These are phyloP conservation scores for Globisporangium viniferum DNA, from an alignment of 352 stramenopile species.

Conservation along the genomic window DNA sequence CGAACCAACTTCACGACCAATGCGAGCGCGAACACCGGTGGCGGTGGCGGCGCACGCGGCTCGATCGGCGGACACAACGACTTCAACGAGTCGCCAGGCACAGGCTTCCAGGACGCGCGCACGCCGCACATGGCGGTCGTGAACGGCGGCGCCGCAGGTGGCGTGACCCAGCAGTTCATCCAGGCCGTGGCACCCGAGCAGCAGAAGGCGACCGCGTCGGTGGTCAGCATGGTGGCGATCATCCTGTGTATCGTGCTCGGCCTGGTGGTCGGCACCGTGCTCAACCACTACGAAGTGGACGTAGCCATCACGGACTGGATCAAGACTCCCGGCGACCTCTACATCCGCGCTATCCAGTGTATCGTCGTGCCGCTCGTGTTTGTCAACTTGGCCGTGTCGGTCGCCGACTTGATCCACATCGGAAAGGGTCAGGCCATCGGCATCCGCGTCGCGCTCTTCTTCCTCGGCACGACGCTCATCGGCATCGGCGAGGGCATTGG, in stretches of 20 bases:
- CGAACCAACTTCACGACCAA: slow-evolving; percentile 68
- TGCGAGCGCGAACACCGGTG: background rate
- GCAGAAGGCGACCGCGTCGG: slow-evolving; percentile 32
- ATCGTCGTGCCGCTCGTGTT: slow-evolving; percentile 80
- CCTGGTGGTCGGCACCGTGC: slow-evolving; percentile 33
- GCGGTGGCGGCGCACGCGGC: slow-evolving; percentile 8
- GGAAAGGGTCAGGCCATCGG: slow-evolving; percentile 41
- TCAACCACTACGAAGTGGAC: slow-evolving; percentile 54
- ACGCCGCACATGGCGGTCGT: slow-evolving; percentile 29
- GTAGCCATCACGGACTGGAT: slow-evolving; percentile 52
- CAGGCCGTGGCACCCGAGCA: slow-evolving; percentile 25
- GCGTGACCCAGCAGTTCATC: slow-evolving; percentile 13
- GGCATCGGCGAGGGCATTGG: slow-evolving; percentile 53
- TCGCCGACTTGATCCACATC: slow-evolving; percentile 62
- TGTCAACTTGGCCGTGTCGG: slow-evolving; percentile 67
- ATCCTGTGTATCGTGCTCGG: slow-evolving; percentile 46
- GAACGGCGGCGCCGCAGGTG: slow-evolving; percentile 5
- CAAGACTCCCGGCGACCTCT: slow-evolving; percentile 67
- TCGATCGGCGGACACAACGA: slow-evolving; percentile 24
- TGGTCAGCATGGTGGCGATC: slow-evolving; percentile 50
- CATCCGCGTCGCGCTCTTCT: slow-evolving; percentile 38
- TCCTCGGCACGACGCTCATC: slow-evolving; percentile 43
- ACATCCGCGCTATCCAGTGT: slow-evolving; percentile 72
- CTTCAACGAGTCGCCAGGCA: slow-evolving; percentile 34
- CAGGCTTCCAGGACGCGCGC: slow-evolving; percentile 51